Evolutionary conservation across 306 rosid species (phyloP).

Genomic region (Cercis canadensis): DNA sequence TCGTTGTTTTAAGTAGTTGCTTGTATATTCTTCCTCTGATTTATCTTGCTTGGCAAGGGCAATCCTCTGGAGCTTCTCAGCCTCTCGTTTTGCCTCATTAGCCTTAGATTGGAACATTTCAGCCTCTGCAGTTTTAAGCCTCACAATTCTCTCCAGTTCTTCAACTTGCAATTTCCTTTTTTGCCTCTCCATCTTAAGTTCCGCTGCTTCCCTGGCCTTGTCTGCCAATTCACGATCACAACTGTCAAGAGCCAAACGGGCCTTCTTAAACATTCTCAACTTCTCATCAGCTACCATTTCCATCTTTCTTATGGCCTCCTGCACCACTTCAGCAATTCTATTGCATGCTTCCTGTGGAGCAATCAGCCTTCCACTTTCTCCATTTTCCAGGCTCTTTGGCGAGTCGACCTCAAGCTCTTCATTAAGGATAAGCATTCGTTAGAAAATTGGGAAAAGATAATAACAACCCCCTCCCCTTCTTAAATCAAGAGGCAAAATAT

Average conservation of each 20-base stretch:
- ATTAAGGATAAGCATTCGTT: slow-evolving; percentile 37
- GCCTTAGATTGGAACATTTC: slow-evolving; percentile 98
- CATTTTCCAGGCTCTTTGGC: slow-evolving; percentile 77
- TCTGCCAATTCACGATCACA: slow-evolving; percentile 90
- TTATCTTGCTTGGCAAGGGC: slow-evolving; percentile 92
- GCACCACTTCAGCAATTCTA: slow-evolving; percentile 94
- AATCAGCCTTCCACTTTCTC: slow-evolving; percentile 80
- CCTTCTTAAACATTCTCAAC: slow-evolving; percentile 93
- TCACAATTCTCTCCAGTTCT: slow-evolving; percentile 92
- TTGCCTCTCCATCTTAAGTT: slow-evolving; percentile 81
- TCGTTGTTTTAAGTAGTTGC: slow-evolving; percentile 84
- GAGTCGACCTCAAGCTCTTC: slow-evolving; percentile 88
- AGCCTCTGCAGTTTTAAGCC: slow-evolving; percentile 94
- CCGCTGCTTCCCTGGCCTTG: slow-evolving; percentile 85
- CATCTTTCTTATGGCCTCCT: slow-evolving; percentile 94
- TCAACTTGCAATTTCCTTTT: slow-evolving; percentile 86
- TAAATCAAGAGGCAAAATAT: not conserved
- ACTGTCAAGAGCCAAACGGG: slow-evolving; percentile 83
- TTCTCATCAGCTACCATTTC: slow-evolving; percentile 99
- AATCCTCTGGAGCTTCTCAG: slow-evolving; percentile 91
- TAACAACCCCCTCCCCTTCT: not conserved
- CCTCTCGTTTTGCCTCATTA: slow-evolving; percentile 93
- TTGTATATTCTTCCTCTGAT: slow-evolving; percentile 96
- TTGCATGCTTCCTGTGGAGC: slow-evolving; percentile 98
- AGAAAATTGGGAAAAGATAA: slow-evolving; percentile 21